Conservation (phyloP, 179 eudicot species). For the Carnegiea gigantea region DNA sequence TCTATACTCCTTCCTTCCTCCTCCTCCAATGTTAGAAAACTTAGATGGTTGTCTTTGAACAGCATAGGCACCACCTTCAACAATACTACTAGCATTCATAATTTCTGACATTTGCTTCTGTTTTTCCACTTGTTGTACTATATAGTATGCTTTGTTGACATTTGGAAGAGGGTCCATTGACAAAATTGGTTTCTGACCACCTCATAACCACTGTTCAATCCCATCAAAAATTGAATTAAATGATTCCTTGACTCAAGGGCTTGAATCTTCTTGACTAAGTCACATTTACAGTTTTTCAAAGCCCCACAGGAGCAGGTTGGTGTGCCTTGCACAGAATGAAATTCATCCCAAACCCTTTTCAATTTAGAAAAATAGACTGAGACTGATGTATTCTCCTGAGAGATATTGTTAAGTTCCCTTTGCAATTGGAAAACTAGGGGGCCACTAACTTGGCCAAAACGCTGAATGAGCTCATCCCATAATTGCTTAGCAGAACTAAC, state of each 20-base stretch:
- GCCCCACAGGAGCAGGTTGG: neutral
- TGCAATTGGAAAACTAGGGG: neutral
- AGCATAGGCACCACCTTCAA: neutral
- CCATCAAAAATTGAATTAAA: neutral
- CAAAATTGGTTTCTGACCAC: no score
- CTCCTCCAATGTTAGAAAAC: neutral
- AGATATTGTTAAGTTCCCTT: neutral
- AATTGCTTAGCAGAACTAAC: neutral
- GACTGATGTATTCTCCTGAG: neutral
- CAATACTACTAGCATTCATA: neutral
- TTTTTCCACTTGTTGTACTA: no score
- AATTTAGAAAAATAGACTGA: no score
- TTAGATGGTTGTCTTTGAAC: neutral
- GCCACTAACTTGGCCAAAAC: neutral
- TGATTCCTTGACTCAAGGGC: neutral
- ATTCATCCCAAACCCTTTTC: neutral
- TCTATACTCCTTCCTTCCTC: neutral
- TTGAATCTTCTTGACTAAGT: neutral
- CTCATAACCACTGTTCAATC: no score
- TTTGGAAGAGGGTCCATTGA: no score
- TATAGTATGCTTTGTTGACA: no score
- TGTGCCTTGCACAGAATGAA: neutral
- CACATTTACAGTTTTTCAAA: neutral
- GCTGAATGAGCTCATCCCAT: neutral
- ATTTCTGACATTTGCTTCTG: no score